Base-by-base conservation (phyloP, 192 early-diverging fungal genomes). In the Gamsiella multidivaricata region DNA sequence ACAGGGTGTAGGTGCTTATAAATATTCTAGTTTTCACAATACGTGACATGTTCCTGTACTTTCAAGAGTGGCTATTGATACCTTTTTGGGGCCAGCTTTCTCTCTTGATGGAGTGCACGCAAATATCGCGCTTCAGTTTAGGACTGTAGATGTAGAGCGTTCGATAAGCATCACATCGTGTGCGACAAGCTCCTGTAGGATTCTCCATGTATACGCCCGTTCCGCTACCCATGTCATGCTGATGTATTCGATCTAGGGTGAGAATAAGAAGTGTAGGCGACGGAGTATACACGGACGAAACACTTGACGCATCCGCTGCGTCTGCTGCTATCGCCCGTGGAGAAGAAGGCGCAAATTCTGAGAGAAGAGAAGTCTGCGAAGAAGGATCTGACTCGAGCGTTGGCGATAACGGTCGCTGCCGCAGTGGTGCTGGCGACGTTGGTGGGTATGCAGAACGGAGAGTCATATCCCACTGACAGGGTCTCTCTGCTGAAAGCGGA, bases 71-170 rank as follows among this genome's bases (percentile, higher is more conserved):
- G 9, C 1, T n/a, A n/a, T n/a, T n/a, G n/a, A n/a, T 65, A 73
- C 70, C 61, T 26, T 33, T 36, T 26, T 73, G 70, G 6, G 70
- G 70, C 70, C 70, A 73, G 1, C 15, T 11, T 0, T 51, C 55
- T 9, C 28, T 9, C 20, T 53, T 46, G 28, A 73, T 58, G 6
- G 45, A 31, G 12, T 73, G 70, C 15, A 65, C 49, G 32, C 49
- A 58, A 15, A 73, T 57, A 36, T 73, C 70, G 11, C 53, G 61
- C 29, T 41, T 49, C 5, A 65, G 45, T 20, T 65, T 64, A 0
- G 70, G 70, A 23, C 70, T 73, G 39, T 73, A 73, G 2, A 73
- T 65, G 26, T 73, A 73, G 17, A 73, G n/a, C 2, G 70, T 73
- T 18, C 70, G 46, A 31, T 73, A 73, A 4, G 50, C 37, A 17